A percentile compares a stretch with the other conserved stretches of the same genome.
These are phyloP conservation scores for Neophaeococcomyces mojaviensis DNA, from an alignment of 2,329 filamentous ascomycete species.

Conservation along the genomic window DNA sequence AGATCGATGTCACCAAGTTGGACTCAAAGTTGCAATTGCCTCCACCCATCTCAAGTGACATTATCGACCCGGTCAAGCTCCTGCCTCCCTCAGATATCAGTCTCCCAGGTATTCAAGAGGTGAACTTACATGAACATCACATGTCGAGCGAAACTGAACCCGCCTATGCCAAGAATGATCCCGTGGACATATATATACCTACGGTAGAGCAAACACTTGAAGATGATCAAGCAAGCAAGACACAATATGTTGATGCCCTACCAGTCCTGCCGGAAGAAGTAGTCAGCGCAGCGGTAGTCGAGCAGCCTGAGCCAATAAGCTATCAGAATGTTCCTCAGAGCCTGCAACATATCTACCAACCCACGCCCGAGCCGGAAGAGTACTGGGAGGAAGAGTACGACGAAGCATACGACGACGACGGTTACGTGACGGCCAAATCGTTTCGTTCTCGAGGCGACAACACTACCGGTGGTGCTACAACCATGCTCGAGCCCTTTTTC, in stretches of 20 bases:
- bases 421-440: conserved; percentile 68
- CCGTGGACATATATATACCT: conserved; percentile 5
- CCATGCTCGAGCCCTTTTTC: conserved; percentile 64
- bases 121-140: conserved; percentile 13
- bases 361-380: conserved; percentile 54
- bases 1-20: conserved; percentile 5
- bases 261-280: not conserved
- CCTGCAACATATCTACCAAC: conserved; percentile 18
- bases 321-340: conserved; percentile 11
- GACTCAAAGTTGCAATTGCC: not conserved
- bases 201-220: conserved; percentile 1
- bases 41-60: conserved; percentile 1
- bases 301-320: not conserved
- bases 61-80: conserved; percentile 1
- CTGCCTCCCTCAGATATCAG: conserved; percentile 17
- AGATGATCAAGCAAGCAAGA: conserved; percentile 3
- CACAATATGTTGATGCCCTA: conserved; percentile 13
- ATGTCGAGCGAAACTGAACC: conserved; percentile 15
- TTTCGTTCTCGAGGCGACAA: conserved; percentile 69
- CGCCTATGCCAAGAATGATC: not conserved
- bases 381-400: conserved; percentile 66
- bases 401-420: conserved; percentile 63
- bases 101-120: conserved; percentile 19
- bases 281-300: not conserved
- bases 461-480: conserved; percentile 57